Base-by-base conservation (phyloP, 345 rosid genomes). In the Corymbia maculata region DNA sequence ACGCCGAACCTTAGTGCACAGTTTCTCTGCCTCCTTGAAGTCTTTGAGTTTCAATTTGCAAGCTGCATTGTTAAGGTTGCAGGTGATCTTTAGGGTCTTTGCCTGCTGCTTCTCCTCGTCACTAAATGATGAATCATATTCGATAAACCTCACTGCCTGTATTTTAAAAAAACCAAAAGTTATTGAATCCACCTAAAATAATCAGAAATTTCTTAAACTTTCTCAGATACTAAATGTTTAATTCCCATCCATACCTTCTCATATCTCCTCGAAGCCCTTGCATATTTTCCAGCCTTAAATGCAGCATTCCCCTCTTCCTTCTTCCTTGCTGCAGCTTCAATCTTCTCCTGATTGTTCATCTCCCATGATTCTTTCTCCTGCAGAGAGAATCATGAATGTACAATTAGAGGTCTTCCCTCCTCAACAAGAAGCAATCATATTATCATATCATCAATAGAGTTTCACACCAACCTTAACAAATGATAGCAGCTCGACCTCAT, bases 401-500 rank as follows among this genome's bases (percentile, higher is more conserved):
- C 17, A 47, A 5, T 68, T 6, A 87, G 49, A 9, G 42, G 85
- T 13, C 9, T 15, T 24, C 28, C 42, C 28, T 52, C 30, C 75
- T 51, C 86, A 79, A 87, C 42, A 52, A 51, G 30, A 52, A 79
- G 47, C 4, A 15, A 26, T 59, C 21, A 55, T 22, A 9, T 36
- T n/a, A 75, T n/a, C 28, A 52, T 7, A 26, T 26, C n/a, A 26
- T 26, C 32, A 53, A 26, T 52, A 16, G 22, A 17, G 36, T 36
- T 85, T 32, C 49, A 66, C 50, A 85, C 89, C 79, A 44, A 92
- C 94, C 91, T 91, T 93, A 44, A 86, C 87, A 36, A 93, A 92
- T 32, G 93, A 92, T 16, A 91, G 85, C 89, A 93, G 32, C 89
- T 93, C 95, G 7, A 92, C 90, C 64, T 92, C 94, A 52, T 93